Evolutionary conservation across 75 land plant genomes (phyloP).

Genomic region (Chamaecyparis obtusa): DNA sequence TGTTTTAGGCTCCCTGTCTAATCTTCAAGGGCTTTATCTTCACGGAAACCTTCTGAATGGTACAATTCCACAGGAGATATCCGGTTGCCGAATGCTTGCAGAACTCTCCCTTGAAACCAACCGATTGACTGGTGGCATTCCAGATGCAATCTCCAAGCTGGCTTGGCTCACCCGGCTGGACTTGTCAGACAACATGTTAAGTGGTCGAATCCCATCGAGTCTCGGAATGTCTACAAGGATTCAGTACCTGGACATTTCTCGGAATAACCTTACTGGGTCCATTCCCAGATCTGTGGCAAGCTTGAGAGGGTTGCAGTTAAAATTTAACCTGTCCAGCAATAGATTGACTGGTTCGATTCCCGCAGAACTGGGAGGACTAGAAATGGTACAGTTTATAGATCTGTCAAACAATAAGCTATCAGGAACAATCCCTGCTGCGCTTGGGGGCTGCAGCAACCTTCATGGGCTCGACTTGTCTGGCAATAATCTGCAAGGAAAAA

Average conservation of each 20-base stretch:
- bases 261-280: conserved; percentile 49
- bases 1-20: conserved; percentile 38
- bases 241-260: conserved; percentile 44
- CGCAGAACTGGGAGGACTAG: conserved; percentile 45
- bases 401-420: conserved; percentile 61
- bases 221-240: conserved; percentile 35
- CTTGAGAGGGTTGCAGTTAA: conserved; percentile 42
- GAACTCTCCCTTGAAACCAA: conserved; percentile 44
- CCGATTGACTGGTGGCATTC: conserved; percentile 55
- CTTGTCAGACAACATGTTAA: conserved; percentile 56
- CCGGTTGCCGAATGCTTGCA: conserved; percentile 42
- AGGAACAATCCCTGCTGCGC: conserved; percentile 51
- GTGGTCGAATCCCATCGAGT: conserved; percentile 67
- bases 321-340: conserved; percentile 57
- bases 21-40: conserved; percentile 51
- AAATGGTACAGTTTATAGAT: conserved; percentile 51
- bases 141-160: conserved; percentile 45
- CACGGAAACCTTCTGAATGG: conserved; percentile 49
- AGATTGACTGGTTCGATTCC: conserved; percentile 53
- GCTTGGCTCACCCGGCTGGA: conserved; percentile 36
- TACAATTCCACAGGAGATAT: conserved; percentile 43
- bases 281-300: conserved; percentile 43
- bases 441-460: conserved; percentile 45
- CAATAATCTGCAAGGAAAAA: conserved; percentile 45
- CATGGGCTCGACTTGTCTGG: conserved; percentile 44